Evolutionary conservation across 2,329 filamentous ascomycete genomes (phyloP), one percentile per base, ranked within the genome.

Genomic region (Sporothrix pseudoabietina): DNA sequence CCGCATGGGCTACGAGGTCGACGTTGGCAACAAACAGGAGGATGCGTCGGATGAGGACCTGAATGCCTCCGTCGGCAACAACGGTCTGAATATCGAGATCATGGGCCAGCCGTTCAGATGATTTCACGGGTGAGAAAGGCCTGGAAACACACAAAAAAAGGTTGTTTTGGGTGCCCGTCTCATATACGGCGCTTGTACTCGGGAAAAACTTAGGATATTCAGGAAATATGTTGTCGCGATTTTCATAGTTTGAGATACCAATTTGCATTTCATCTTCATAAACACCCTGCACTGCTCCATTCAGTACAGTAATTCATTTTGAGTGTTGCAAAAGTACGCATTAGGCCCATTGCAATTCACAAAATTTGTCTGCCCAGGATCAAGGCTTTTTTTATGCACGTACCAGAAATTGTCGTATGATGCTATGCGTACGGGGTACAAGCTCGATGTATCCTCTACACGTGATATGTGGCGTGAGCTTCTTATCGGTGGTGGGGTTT

Each of bases 81-180:
- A 74, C 59, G 74, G 74, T 8, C 71, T 68, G 19, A 68, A 52
- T 8, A 61, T 76, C 52, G 66, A 71, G 10, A 71, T 76, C 3
- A 16, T 66, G 30, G 70, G 54, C 6, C 47, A 10, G 30, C 30
- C 66, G 10, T 69, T 52, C n/a, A 44, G 12, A n/a, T 65, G 35
- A 63, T 52, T 57, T 5, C 5, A 5, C 4, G 39, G 12, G 12
- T 19, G n/a, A 41, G 41, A 66, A 22, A 44, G 4, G 63, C 4
- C 16, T 49, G 44, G 44, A 19, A 49, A 49, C 44, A 49, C 14
- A 55, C n/a, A 55, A 54, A 54, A 54, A 54, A 55, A 35, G 30
- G 22, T 30, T 22, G 4, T 12, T 55, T 54, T 35, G 52, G 49
- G 26, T 26, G 26, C 35, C 10, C 22, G 3, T 26, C 22, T 54